A percentile compares a stretch with the other conserved stretches of the same genome.
These are phyloP conservation scores for Saturnispora gosingensis DNA, from an alignment of 805 yeast species.

Conservation along the genomic window DNA sequence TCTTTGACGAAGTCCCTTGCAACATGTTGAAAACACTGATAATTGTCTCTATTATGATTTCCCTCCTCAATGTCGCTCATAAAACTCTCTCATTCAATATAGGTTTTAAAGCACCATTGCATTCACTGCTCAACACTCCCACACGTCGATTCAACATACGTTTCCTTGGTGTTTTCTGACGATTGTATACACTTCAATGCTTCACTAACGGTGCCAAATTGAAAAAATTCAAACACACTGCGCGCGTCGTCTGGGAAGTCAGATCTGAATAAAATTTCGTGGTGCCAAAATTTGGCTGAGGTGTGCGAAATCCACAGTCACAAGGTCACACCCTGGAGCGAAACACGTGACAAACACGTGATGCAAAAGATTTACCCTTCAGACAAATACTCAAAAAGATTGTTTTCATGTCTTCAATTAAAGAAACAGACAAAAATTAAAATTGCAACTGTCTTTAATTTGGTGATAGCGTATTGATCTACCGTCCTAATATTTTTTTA, in stretches of 20 bases:
- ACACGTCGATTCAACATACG: conserved; percentile 4
- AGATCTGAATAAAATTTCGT: background rate
- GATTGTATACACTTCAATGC: background rate
- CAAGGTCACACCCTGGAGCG: background rate
- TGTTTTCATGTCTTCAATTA: background rate
- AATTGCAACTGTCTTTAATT: too few species aligned
- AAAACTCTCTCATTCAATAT: background rate
- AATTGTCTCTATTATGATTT: background rate
- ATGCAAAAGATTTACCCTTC: background rate
- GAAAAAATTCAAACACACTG: background rate
- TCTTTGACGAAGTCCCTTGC: too few species aligned
- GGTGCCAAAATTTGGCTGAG: background rate
- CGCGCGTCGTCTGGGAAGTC: background rate
- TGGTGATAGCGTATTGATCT: too few species aligned
- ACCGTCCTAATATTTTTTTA: too few species aligned
- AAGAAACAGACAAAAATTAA: too few species aligned
- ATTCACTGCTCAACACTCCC: background rate
- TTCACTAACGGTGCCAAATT: background rate
- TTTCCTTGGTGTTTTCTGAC: conserved; percentile 4
- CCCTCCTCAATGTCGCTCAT: background rate
- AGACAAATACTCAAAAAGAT: background rate
- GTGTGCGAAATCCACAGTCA: conserved; percentile 4
- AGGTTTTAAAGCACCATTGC: background rate
- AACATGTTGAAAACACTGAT: background rate
- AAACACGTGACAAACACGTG: conserved; percentile 7